These are phyloP conservation scores for Termitomyces sp. DNA, from an alignment of 768 basidiomycete genomes.

Conservation along the genomic window DNA sequence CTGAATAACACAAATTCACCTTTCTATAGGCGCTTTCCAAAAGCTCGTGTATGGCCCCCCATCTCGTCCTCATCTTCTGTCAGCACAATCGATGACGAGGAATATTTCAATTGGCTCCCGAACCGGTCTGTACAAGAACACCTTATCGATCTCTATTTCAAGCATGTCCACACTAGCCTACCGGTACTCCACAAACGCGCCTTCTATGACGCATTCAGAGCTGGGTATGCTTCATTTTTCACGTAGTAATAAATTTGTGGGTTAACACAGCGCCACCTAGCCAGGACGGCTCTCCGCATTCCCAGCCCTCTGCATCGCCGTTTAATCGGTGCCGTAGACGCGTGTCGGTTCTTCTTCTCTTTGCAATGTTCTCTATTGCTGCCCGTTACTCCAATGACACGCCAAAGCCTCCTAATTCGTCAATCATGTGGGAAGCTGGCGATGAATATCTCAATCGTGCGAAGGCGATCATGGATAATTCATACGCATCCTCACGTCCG, in stretches of 20 bases:
- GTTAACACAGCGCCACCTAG: slow-evolving; percentile 16
- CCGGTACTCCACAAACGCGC: slow-evolving; percentile 70
- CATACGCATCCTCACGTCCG: slow-evolving; percentile 66
- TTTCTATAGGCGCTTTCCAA: slow-evolving; percentile 67
- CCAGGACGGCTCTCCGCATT: slow-evolving; percentile 12
- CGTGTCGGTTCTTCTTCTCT: slow-evolving; percentile 61
- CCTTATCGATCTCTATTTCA: slow-evolving; percentile 73
- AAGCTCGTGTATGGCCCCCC: slow-evolving; percentile 86
- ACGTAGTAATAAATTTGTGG: not conserved
- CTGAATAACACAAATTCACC: not conserved
- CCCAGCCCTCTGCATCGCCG: slow-evolving; percentile 22
- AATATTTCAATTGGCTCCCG: slow-evolving; percentile 44
- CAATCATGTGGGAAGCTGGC: slow-evolving; percentile 78
- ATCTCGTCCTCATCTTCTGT: slow-evolving; percentile 26
- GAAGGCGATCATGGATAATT: slow-evolving; percentile 56
- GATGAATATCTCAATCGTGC: slow-evolving; percentile 66
- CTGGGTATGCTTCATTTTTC: slow-evolving; percentile 22
- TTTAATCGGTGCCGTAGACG: slow-evolving; percentile 36
- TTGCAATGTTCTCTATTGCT: slow-evolving; percentile 82
- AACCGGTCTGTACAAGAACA: slow-evolving; percentile 54
- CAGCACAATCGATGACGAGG: slow-evolving; percentile 26
- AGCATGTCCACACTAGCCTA: slow-evolving; percentile 72
- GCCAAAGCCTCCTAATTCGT: slow-evolving; percentile 35
- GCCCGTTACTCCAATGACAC: slow-evolving; percentile 55
- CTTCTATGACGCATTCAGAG: slow-evolving; percentile 55